phyloP scores from a whole-genome alignment of 805 yeast genomes.

The Myxozyma melibiosi region DNA sequence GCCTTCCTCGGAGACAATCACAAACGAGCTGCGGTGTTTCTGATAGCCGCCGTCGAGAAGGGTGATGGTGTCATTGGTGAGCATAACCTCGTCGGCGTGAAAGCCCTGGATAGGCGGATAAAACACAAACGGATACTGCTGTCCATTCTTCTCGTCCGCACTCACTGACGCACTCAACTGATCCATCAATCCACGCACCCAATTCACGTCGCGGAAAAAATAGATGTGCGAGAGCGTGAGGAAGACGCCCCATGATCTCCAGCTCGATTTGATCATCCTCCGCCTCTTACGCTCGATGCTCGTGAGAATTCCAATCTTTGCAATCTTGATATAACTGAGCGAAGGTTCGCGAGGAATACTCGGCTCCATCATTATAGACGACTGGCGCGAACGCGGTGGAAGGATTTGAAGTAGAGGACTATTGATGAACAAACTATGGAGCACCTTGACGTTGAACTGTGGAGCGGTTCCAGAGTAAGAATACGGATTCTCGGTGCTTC shows the following conservation, averaged over 20 bases:
- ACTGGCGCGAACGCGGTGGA: conserved; percentile 43
- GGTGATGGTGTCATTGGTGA: conserved; percentile 50
- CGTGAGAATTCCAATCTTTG: conserved; percentile 45
- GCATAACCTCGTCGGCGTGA: conserved; percentile 42
- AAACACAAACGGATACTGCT: conserved; percentile 27
- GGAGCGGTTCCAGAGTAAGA: conserved; percentile 33
- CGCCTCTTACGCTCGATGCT: conserved; percentile 43
- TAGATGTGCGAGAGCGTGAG: conserved; percentile 48
- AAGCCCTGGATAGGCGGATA: conserved; percentile 45
- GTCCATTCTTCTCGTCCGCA: conserved; percentile 7
- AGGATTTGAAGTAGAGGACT: conserved; percentile 44
- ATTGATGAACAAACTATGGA: conserved; percentile 38
- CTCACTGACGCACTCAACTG: conserved; percentile 22
- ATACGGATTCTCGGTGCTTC: conserved; percentile 39
- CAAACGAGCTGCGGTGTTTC: conserved; percentile 36
- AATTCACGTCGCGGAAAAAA: conserved; percentile 45
- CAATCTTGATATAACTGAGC: conserved; percentile 39
- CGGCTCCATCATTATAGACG: not conserved
- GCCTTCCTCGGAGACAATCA: conserved; percentile 40
- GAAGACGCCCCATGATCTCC: conserved; percentile 49
- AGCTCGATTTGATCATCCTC: conserved; percentile 37
- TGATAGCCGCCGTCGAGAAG: conserved; percentile 34
- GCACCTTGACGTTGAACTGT: conserved; percentile 33
- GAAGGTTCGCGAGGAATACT: conserved; percentile 5
- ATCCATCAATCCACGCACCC: conserved; percentile 41